Base-by-base conservation (phyloP, 306 rosid species). In the Lithocarpus polystachyus region DNA sequence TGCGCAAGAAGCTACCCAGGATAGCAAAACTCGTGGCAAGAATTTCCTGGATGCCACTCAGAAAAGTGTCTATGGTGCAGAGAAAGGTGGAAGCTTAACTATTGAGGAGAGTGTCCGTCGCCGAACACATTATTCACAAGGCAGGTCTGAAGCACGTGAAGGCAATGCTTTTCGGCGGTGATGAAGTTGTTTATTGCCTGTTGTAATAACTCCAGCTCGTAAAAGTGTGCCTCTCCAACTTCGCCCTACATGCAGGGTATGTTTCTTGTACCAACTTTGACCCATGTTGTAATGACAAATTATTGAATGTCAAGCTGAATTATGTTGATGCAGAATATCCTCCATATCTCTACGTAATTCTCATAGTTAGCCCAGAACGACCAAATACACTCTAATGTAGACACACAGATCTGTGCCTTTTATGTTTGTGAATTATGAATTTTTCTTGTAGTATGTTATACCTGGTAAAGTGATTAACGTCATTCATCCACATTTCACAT, bases 31-130 rank as follows among this genome's bases (percentile, higher is more conserved):
- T 23, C 77, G 81, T 20, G 89, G 96, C 35, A 90, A 54, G 85
- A 95, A 88, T 83, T 95, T 95, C 84, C 87, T 92, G 88, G 98
- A 95, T 84, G 87, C 85, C 56, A 92, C 91, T 61, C 95, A 92
- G 9, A 92, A 84, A 84, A 89, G 94, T 62, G 86, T 92, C 15
- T 92, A 89, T 71, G 96, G 99, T 78, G 93, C 97, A 15, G 97
- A 81, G 28, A 91, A 85, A 60, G 99, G 97, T 45, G 99, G 98
- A 51, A 93, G 98, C 83, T 52, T 90, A 71, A 89, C 98, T 24
- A 95, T 95, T 76, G 97, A 92, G 24, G 99, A 95, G 88, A 93
- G 98, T 84, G 96, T 95, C 57, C 97, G 98, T 54, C 91, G 99
- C 15, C 88, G 98, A 75, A 86, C 97, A n/a, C 89, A 94, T 80